Evolutionary conservation across 345 rosid genomes (phyloP).

Genomic region (Pistacia vera): DNA sequence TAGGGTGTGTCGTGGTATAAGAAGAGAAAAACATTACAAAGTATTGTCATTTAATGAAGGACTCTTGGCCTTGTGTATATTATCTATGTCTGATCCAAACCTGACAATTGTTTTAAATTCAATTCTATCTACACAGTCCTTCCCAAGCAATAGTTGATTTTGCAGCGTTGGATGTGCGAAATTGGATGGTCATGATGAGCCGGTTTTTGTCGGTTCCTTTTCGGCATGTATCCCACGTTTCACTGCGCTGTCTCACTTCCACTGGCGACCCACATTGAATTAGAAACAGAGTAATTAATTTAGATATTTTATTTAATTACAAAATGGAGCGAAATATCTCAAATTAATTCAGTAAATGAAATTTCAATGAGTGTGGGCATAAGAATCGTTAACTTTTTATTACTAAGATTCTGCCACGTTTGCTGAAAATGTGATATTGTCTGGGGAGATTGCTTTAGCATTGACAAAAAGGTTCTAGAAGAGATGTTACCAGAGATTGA

Average conservation of each 20-base stretch:
- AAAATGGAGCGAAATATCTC: background rate
- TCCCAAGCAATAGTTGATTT: too few relatives aligned
- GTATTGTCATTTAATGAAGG: too few relatives aligned
- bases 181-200: constrained; percentile 7
- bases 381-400: background rate
- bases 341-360: background rate
- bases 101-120: background rate
- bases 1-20: too few relatives aligned
- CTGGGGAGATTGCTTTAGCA: background rate
- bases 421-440: background rate
- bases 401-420: background rate
- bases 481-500: background rate
- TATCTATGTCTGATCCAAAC: background rate
- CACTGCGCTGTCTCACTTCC: background rate
- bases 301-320: too few relatives aligned
- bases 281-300: background rate
- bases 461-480: background rate
- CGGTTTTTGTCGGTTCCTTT: constrained; percentile 3
- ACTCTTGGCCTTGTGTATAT: too few relatives aligned
- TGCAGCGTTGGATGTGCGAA: background rate
- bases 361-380: too few relatives aligned
- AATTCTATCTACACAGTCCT: background rate
- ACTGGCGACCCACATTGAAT: background rate
- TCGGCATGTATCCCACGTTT: constrained; percentile 26
- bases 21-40: too few relatives aligned